phyloP scores from a whole-genome alignment of 495 filamentous ascomycete genomes.

The Parmelia sp. region DNA sequence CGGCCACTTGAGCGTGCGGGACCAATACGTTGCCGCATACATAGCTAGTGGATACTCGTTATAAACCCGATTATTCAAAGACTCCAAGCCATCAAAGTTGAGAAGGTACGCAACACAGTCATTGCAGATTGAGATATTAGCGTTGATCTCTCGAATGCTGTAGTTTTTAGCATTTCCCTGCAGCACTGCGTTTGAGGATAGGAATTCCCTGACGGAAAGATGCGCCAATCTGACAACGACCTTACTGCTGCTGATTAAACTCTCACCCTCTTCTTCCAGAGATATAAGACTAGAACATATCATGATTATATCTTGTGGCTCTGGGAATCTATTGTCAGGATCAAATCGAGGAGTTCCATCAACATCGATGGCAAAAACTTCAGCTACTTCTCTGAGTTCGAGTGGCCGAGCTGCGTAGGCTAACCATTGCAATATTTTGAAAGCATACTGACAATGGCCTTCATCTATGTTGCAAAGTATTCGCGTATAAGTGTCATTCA shows the following conservation, averaged over 20 bases:
- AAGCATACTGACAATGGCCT: conserved; percentile 19
- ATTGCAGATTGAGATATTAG: not conserved
- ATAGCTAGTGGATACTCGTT: not conserved
- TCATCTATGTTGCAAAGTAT: conserved; percentile 33
- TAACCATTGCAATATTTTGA: conserved; percentile 32
- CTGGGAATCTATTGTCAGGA: conserved; percentile 6
- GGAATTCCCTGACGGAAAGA: not conserved
- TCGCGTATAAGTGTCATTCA: conserved; percentile 37
- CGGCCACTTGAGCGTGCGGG: not conserved
- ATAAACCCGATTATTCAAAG: not conserved
- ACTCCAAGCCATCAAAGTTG: not conserved
- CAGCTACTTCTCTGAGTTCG: conserved; percentile 28
- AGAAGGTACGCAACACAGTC: not conserved
- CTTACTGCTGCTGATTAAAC: too few species aligned
- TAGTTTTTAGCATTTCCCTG: not conserved
- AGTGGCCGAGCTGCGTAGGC: conserved; percentile 26
- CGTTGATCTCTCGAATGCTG: not conserved
- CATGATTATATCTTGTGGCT: conserved; percentile 18
- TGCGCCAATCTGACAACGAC: not conserved
- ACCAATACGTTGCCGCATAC: not conserved
- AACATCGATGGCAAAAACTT: conserved; percentile 21
- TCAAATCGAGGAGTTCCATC: conserved; percentile 12
- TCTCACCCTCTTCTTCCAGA: too few species aligned
- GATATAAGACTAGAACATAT: conserved; percentile 21
- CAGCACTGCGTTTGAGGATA: not conserved